phyloP scores from a whole-genome alignment of 2,329 filamentous ascomycete species.

The Arthrinium puccinioides region DNA sequence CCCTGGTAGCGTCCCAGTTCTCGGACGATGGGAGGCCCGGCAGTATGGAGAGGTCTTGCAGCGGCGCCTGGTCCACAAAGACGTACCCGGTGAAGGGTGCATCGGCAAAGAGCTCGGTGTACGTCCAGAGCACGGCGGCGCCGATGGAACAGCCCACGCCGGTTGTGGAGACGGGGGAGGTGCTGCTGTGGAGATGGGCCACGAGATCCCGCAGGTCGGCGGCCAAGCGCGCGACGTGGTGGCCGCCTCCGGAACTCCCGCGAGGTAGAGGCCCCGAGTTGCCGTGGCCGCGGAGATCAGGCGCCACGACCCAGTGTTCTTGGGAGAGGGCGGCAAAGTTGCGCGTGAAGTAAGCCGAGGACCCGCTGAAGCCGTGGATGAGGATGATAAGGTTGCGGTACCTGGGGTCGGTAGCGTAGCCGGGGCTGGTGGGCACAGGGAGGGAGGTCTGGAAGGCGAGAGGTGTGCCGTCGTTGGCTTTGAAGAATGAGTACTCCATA shows the following conservation, averaged over 20 bases:
- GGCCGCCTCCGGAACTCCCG: conserved; percentile 23
- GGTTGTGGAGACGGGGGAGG: not conserved
- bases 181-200: conserved; percentile 12
- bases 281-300: conserved; percentile 32
- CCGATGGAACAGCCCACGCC: conserved; percentile 32
- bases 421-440: conserved; percentile 9
- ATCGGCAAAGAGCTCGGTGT: conserved; percentile 28
- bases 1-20: conserved; percentile 22
- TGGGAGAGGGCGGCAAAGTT: conserved; percentile 21
- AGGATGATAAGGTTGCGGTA: conserved; percentile 23
- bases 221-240: conserved; percentile 33
- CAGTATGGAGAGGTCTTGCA: conserved; percentile 26
- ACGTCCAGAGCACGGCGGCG: conserved; percentile 32
- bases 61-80: conserved; percentile 32
- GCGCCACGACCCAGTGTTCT: conserved; percentile 27
- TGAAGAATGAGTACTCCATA: conserved; percentile 21
- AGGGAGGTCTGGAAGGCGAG: conserved; percentile 28
- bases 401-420: conserved; percentile 6
- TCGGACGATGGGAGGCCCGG: conserved; percentile 9
- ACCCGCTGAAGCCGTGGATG: conserved; percentile 33
- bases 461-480: conserved; percentile 25
- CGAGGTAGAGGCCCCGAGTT: conserved; percentile 9
- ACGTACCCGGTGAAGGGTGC: conserved; percentile 23
- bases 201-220: conserved; percentile 26
- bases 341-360: conserved; percentile 28